Base-by-base conservation (phyloP, 2,329 filamentous ascomycete genomes). In the Fusarium paranaense region DNA sequence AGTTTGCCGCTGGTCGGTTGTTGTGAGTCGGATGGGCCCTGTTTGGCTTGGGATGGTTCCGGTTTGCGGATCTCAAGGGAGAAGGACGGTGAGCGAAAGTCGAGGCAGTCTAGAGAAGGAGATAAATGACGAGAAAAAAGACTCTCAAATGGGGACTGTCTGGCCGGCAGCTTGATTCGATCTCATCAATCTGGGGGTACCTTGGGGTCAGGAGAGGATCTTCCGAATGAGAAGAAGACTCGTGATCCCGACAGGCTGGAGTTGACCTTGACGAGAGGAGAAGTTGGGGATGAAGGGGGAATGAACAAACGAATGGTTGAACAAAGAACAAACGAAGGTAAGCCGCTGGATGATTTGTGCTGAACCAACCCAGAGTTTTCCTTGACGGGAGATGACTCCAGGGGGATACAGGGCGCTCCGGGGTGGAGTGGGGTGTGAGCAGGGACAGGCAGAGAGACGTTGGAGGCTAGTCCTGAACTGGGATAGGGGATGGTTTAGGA, bases 41-140 rank as follows among this genome's bases (percentile, higher is more conserved):
- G 30, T 71, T 69, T 67, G 59, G 66, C 22, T 67, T 73, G 61
- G 69, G 22, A 14, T 30, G 50, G 32, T 63, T 68, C 20, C 70
- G 37, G 58, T 64, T 56, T 76, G 71, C 72, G 65, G 69, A 74
- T 78, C 75, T 60, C 10, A 75, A 78, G 76, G 76, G 75, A 78
- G 76, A 45, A 63, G 70, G 65, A 64, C 35, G 32, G 62, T 63
- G 62, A 45, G 68, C 68, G 56, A 54, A 22, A 72, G 65, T 68
- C 63, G 62, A 59, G n/a, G 64, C 42, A 52, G 59, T 59, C 56
- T 33, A 64, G 30, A 62, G 69, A 52, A 30, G 47, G 35, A 45
- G 47, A 47, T 50, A 40, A 54, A 54, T 30, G 60, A 38, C 59
- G 63, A 25, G 27, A 52, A 47, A 45, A 61, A 57, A 54, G 62